Percentiles rank a stretch among this genome's conserved stretches.
Conservation (phyloP, 1,284 basidiomycete genomes). For the Prillingera fragicola region DNA sequence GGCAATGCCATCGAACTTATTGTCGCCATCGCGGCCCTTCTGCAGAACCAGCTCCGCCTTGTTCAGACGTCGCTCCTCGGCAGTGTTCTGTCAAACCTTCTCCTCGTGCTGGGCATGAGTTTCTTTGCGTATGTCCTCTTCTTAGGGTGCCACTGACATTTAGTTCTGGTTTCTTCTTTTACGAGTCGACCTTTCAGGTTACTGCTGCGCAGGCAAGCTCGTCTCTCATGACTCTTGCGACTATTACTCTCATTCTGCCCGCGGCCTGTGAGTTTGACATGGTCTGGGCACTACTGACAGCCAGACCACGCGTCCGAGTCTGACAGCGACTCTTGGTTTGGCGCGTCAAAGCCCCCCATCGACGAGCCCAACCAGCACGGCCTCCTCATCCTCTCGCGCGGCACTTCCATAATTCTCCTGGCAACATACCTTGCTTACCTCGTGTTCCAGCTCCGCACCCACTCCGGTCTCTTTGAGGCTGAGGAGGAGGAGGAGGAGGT, state of each 20-base stretch:
- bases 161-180: slow-evolving; percentile 56
- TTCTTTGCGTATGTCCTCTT: slow-evolving; percentile 69
- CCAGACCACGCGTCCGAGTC: slow-evolving; percentile 37
- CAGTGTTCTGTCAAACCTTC: slow-evolving; percentile 74
- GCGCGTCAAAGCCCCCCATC: slow-evolving; percentile 24
- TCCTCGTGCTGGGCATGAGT: slow-evolving; percentile 80
- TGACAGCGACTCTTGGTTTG: slow-evolving; percentile 15
- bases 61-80: slow-evolving; percentile 69
- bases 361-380: slow-evolving; percentile 51
- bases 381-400: slow-evolving; percentile 71
- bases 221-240: slow-evolving; percentile 77
- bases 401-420: slow-evolving; percentile 75
- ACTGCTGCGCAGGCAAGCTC: slow-evolving; percentile 77
- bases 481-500: slow-evolving; percentile 53
- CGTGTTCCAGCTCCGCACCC: slow-evolving; percentile 54
- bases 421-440: slow-evolving; percentile 76
- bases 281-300: background rate
- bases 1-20: slow-evolving; percentile 61
- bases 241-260: slow-evolving; percentile 86
- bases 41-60: slow-evolving; percentile 75
- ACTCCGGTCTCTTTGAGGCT: slow-evolving; percentile 53
- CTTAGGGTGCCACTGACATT: too few species aligned
- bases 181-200: slow-evolving; percentile 68
- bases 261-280: slow-evolving; percentile 62
- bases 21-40: slow-evolving; percentile 74